Conservation (phyloP, 2,329 filamentous ascomycete species). For the Phaeosphaeriaceae sp. region DNA sequence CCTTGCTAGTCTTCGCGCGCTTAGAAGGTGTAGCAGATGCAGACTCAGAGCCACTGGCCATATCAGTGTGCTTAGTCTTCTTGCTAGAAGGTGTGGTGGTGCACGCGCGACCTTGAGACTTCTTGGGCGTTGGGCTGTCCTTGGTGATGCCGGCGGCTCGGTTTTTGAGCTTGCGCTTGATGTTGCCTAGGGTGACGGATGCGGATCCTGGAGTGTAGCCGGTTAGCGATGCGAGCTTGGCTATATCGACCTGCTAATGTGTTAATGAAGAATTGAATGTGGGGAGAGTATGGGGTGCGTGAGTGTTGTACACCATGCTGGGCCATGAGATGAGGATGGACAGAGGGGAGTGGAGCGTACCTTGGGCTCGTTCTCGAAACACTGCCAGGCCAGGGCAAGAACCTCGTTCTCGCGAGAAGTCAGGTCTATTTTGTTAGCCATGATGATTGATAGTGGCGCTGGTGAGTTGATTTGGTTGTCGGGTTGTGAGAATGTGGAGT, state of each 20-base stretch:
- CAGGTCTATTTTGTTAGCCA: conserved; percentile 20
- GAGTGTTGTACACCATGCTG: background rate
- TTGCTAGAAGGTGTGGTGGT: conserved; percentile 15
- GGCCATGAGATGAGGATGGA: background rate
- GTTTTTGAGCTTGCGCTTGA: conserved; percentile 39
- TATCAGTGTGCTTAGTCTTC: conserved; percentile 18
- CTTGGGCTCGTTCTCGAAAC: conserved; percentile 42
- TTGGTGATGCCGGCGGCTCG: conserved; percentile 12
- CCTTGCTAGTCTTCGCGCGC: conserved; percentile 9
- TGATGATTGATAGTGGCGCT: conserved; percentile 8
- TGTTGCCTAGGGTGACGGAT: conserved; percentile 36
- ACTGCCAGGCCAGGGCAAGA: conserved; percentile 44
- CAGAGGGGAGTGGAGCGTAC: conserved; percentile 14
- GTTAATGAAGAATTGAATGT: conserved; percentile 8
- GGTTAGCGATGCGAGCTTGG: conserved; percentile 28
- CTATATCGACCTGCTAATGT: conserved; percentile 19
- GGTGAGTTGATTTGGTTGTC: conserved; percentile 5
- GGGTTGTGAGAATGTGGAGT: background rate
- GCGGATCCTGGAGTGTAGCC: conserved; percentile 37
- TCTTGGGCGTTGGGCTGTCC: conserved; percentile 29
- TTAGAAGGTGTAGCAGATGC: conserved; percentile 19
- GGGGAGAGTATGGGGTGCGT: background rate
- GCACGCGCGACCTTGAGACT: conserved; percentile 5
- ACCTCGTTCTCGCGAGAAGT: conserved; percentile 37
- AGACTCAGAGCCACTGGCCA: background rate